Evolutionary conservation across 2,329 filamentous ascomycete species (phyloP).

Genomic region (Fusarium poae): DNA sequence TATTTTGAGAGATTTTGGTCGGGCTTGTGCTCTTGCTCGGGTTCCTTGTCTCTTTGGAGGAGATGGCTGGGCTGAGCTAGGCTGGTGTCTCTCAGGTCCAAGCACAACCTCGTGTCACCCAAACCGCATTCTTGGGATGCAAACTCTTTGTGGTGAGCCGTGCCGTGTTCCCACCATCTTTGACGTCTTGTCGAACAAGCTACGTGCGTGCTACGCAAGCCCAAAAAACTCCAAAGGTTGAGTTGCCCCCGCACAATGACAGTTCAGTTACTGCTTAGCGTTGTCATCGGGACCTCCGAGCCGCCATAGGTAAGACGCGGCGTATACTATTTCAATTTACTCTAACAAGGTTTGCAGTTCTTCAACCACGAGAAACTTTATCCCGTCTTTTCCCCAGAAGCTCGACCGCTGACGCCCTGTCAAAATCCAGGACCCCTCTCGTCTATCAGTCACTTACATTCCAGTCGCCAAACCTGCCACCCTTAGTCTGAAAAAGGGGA

Average conservation of each 20-base stretch:
- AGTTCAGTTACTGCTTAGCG: slow-evolving; percentile 10
- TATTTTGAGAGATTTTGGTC: neutral
- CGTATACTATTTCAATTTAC: slow-evolving; percentile 20
- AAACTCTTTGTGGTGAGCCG: slow-evolving; percentile 34
- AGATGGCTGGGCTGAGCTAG: neutral
- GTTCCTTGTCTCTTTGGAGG: slow-evolving; percentile 14
- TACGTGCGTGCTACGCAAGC: slow-evolving; percentile 18
- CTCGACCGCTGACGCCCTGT: slow-evolving; percentile 11
- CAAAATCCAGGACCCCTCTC: slow-evolving; percentile 18
- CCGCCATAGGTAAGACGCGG: slow-evolving; percentile 29
- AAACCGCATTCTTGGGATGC: slow-evolving; percentile 31
- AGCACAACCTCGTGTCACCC: slow-evolving; percentile 34
- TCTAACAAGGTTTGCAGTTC: slow-evolving; percentile 34
- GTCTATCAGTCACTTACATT: slow-evolving; percentile 41
- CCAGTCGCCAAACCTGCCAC: slow-evolving; percentile 31
- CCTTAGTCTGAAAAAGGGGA: slow-evolving; percentile 21
- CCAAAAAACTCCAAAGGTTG: slow-evolving; percentile 20
- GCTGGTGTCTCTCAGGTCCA: slow-evolving; percentile 8
- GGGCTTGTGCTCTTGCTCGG: slow-evolving; percentile 10
- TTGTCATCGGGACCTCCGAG: slow-evolving; percentile 33
- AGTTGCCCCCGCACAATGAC: slow-evolving; percentile 29
- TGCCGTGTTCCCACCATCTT: slow-evolving; percentile 28
- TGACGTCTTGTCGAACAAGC: slow-evolving; percentile 8
- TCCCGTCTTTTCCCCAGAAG: slow-evolving; percentile 14
- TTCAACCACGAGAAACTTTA: slow-evolving; percentile 35